Base-by-base conservation (phyloP, 2,329 filamentous ascomycete species). In the Drechslera avenae region DNA sequence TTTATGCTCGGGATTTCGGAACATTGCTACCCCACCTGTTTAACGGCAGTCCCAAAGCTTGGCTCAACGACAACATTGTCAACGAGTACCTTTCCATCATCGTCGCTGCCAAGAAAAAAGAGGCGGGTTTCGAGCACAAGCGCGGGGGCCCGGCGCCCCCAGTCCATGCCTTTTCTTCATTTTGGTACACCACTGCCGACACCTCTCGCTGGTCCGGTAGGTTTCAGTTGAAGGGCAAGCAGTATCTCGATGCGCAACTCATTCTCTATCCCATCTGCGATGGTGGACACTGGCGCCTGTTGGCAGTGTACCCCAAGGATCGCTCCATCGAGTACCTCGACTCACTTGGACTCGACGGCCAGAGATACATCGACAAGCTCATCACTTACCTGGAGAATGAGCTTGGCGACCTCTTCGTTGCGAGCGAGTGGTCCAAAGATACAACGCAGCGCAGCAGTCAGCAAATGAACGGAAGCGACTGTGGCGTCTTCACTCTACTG, bases 21-120 rank as follows among this genome's bases (percentile, higher is more conserved):
- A 86, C 81, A 39, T 73, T 91, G 4, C 51, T 78, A 4, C 69
- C 73, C 4, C 31, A 31, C 3, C 50, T 57, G 13, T 70, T 71
- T 58, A 67, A 65, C 26, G 70, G 70, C 34, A 56, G 58, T 6
- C 77, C 87, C 13, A 76, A 77, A 14, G 69, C 75, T 7, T 93
- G 89, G 89, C 79, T 93, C 5, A 91, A 92, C 57, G 89, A 92
- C 68, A 86, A 89, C 60, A 83, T 88, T 42, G 83, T 93, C 60
- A 89, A 90, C 60, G 83, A 83, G 12, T 83, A 83, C 39, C 78
- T 91, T 19, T 73, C 80, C 21, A 82, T 84, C 64, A 74, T 91
- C 12, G 84, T 86, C 39, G 76, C 79, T 13, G 80, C 79, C 41
- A 74, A 86, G 60, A 88, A 89, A 61, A 69, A 77, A 19, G 75